phyloP scores from a whole-genome alignment of 208 protist genomes.

The Borovskyia barvae region DNA sequence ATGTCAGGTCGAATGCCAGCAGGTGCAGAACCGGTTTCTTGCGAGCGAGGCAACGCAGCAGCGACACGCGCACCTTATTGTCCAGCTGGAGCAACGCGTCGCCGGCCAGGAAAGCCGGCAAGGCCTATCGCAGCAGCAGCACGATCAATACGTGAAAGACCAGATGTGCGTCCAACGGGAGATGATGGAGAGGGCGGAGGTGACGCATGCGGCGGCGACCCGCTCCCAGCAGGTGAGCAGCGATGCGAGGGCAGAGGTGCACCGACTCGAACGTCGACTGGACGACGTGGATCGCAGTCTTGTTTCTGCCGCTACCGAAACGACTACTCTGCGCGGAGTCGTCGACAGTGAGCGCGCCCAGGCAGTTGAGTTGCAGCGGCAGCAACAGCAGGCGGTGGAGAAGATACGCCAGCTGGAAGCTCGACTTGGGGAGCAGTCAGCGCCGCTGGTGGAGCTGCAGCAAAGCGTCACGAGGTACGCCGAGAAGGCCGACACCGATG shows the following conservation, averaged over 20 bases:
- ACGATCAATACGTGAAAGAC: slow-evolving; percentile 49
- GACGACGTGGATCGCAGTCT: slow-evolving; percentile 22
- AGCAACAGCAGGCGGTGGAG: slow-evolving; percentile 29
- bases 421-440: slow-evolving; percentile 14
- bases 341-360: slow-evolving; percentile 37
- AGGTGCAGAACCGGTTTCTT: not conserved
- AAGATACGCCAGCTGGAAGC: slow-evolving; percentile 5
- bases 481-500: slow-evolving; percentile 15
- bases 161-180: slow-evolving; percentile 42
- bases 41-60: slow-evolving; percentile 7
- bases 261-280: slow-evolving; percentile 65
- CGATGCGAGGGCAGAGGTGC: slow-evolving; percentile 52
- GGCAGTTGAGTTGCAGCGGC: slow-evolving; percentile 33
- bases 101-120: slow-evolving; percentile 30
- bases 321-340: slow-evolving; percentile 5
- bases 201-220: slow-evolving; percentile 38
- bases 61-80: slow-evolving; percentile 16
- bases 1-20: slow-evolving; percentile 17
- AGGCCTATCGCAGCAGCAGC: slow-evolving; percentile 37
- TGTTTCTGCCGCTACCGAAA: slow-evolving; percentile 1
- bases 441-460: slow-evolving; percentile 11
- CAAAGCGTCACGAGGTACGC: slow-evolving; percentile 18
- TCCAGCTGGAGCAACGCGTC: slow-evolving; percentile 46
- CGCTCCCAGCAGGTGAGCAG: slow-evolving; percentile 54
- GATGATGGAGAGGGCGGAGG: slow-evolving; percentile 43